Evolutionary conservation across 805 yeast genomes (phyloP).

Genomic region (Blastobotrys parvus): DNA sequence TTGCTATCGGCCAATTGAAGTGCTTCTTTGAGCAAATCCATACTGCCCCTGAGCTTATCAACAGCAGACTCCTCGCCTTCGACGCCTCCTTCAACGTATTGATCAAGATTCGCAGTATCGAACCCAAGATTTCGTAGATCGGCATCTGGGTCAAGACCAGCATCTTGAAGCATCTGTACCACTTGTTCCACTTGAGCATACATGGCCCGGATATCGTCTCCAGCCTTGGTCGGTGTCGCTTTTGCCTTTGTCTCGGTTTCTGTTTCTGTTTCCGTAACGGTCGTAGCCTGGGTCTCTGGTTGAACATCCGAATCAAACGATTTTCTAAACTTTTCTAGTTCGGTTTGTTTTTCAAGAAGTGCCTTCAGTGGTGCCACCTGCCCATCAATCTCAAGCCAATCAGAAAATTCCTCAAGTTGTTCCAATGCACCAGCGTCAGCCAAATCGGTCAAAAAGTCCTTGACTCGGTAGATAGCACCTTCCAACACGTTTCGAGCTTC

Average conservation of each 20-base stretch:
- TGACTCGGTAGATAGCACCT: slow-evolving; percentile 58
- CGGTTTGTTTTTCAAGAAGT: slow-evolving; percentile 28
- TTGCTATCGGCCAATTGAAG: slow-evolving; percentile 7
- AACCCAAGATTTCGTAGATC: slow-evolving; percentile 1
- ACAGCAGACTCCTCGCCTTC: not conserved
- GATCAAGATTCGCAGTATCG: not conserved
- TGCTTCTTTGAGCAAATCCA: not conserved
- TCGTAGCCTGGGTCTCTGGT: not conserved
- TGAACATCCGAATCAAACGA: not conserved
- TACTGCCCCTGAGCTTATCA: not conserved
- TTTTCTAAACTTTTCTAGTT: slow-evolving; percentile 8
- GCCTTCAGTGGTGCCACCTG: slow-evolving; percentile 39
- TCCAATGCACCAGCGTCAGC: slow-evolving; percentile 33
- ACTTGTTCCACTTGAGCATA: slow-evolving; percentile 8
- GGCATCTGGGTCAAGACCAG: slow-evolving; percentile 3
- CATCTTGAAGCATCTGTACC: slow-evolving; percentile 17
- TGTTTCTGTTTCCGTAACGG: not conserved
- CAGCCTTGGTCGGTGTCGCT: not conserved
- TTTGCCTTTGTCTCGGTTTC: slow-evolving; percentile 2
- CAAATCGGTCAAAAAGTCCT: slow-evolving; percentile 44
- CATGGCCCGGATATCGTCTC: slow-evolving; percentile 9
- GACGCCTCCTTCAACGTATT: not conserved
- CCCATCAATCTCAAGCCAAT: slow-evolving; percentile 74
- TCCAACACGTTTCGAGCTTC: slow-evolving; percentile 64
- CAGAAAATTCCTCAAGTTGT: slow-evolving; percentile 40